Percentiles rank a stretch among this genome's conserved stretches.
These are phyloP conservation scores for Colletotrichum cordylinicola DNA, from an alignment of 2,329 filamentous ascomycete genomes.

Conservation along the genomic window DNA sequence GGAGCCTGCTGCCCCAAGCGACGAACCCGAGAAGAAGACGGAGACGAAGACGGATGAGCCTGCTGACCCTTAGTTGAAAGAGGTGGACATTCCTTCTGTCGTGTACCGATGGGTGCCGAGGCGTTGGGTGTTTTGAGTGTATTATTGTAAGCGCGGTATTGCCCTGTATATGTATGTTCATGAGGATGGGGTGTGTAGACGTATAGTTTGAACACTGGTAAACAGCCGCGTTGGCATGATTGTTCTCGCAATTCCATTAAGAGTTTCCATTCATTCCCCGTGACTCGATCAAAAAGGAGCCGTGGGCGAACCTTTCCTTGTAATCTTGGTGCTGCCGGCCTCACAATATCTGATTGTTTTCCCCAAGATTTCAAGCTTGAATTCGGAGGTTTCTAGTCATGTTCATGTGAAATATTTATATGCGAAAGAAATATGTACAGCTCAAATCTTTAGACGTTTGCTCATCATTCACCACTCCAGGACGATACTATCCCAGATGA, in stretches of 20 bases:
- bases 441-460: neutral
- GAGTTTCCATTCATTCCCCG: neutral
- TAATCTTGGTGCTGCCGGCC: too few species aligned
- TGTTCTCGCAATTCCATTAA: neutral
- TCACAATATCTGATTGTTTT: neutral
- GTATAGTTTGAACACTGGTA: neutral
- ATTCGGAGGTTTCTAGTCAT: neutral
- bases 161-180: neutral
- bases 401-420: neutral
- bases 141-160: neutral
- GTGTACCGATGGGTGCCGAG: neutral
- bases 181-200: neutral
- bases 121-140: neutral
- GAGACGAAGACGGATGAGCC: neutral
- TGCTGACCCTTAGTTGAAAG: neutral
- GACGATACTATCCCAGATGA: constrained; percentile 33
- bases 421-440: neutral
- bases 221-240: neutral
- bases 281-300: too few species aligned
- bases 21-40: neutral
- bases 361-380: neutral
- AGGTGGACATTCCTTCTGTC: neutral
- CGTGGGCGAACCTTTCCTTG: too few species aligned
- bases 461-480: constrained; percentile 28
- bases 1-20: neutral